phyloP scores from a whole-genome alignment of 73 alveolate genomes.

The Durusdinium trenchii region DNA sequence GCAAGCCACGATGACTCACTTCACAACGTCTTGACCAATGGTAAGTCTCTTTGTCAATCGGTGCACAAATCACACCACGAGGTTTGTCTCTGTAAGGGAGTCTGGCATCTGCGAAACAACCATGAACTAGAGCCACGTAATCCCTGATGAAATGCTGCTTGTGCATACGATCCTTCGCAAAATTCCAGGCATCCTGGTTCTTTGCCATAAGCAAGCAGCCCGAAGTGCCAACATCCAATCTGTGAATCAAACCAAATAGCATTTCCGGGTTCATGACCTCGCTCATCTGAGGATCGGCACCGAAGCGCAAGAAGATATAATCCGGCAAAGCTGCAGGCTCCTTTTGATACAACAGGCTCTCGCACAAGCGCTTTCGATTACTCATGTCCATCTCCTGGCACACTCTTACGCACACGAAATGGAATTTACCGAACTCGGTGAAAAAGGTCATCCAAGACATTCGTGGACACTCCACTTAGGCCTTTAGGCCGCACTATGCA shows the following conservation, averaged over 20 bases:
- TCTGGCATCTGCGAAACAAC: not conserved
- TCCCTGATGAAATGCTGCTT: conserved; percentile 14
- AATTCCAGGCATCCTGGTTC: conserved; percentile 1
- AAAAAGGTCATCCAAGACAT: no score
- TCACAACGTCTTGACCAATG: not conserved
- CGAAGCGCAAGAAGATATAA: conserved; percentile 36
- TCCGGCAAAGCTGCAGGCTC: conserved; percentile 5
- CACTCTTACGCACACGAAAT: no score
- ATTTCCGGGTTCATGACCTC: conserved; percentile 8
- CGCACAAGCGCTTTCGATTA: not conserved
- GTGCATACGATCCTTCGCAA: conserved; percentile 5
- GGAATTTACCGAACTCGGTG: no score
- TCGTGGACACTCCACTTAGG: no score
- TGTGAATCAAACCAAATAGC: conserved; percentile 24
- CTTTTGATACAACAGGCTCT: not conserved
- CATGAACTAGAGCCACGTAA: conserved; percentile 34
- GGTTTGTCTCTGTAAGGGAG: not conserved
- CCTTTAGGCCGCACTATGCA: no score
- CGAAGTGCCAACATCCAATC: conserved; percentile 6
- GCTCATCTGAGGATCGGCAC: not conserved
- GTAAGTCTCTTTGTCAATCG: not conserved
- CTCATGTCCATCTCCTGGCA: no score
- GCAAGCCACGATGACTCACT: not conserved
- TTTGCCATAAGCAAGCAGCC: conserved; percentile 54
- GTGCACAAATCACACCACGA: conserved; percentile 10